Conservation (phyloP, 2,329 filamentous ascomycete genomes). For the Beauveria pseudobassiana region DNA sequence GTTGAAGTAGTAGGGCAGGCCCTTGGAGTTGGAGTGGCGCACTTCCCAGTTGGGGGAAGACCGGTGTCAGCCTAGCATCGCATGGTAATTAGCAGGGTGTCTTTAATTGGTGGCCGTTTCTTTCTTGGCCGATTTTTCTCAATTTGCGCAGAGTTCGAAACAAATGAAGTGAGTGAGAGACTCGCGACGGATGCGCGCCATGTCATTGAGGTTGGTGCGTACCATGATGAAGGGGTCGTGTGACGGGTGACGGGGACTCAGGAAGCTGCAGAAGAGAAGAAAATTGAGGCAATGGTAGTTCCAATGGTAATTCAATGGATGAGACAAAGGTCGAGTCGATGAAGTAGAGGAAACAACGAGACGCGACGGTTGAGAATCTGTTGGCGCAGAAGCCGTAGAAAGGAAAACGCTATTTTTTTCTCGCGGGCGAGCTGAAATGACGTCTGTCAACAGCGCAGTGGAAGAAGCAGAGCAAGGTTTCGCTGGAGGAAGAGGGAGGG, state of each 20-base stretch:
- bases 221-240: background rate
- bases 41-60: constrained; percentile 89
- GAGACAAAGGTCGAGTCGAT: background rate
- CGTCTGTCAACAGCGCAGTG: background rate
- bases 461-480: too few species aligned
- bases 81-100: background rate
- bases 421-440: constrained; percentile 1
- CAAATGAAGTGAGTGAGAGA: too few species aligned
- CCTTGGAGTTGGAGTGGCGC: constrained; percentile 95
- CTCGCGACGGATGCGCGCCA: too few species aligned
- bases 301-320: background rate
- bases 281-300: too few species aligned
- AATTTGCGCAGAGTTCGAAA: too few species aligned
- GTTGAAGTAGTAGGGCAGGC: constrained; percentile 99
- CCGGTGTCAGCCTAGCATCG: constrained; percentile 60
- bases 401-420: too few species aligned
- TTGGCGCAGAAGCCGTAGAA: background rate
- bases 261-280: too few species aligned
- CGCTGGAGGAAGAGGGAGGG: background rate
- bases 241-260: background rate
- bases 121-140: too few species aligned
- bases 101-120: background rate
- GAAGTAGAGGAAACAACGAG: background rate
- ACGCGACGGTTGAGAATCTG: background rate
- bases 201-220: background rate